A percentile compares a stretch with the other conserved stretches of the same genome.
Conservation (phyloP, 2,329 filamentous ascomycete genomes). For the Aspergillus fructus region DNA sequence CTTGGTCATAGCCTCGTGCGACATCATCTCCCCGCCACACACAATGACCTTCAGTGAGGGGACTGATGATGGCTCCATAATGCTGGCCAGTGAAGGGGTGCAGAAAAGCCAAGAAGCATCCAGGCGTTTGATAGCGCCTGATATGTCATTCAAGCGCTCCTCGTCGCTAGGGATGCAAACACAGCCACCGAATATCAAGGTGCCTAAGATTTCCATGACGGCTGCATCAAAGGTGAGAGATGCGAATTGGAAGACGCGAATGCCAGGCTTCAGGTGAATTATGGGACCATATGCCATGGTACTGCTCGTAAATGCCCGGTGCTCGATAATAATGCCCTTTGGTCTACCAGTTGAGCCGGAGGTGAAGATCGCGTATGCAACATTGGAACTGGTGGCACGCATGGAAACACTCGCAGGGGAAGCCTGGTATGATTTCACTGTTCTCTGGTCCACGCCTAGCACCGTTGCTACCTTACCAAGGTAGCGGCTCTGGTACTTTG, state of each 20-base stretch:
- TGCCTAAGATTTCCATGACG: slow-evolving; percentile 40
- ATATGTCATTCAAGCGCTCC: slow-evolving; percentile 49
- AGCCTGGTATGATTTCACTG: slow-evolving; percentile 30
- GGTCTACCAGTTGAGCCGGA: slow-evolving; percentile 39
- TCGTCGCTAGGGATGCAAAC: slow-evolving; percentile 50
- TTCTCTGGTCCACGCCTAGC: slow-evolving; percentile 29
- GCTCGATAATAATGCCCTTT: slow-evolving; percentile 39
- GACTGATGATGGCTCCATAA: slow-evolving; percentile 40
- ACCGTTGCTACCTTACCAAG: slow-evolving; percentile 28
- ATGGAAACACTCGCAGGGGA: slow-evolving; percentile 18
- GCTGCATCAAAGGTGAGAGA: slow-evolving; percentile 49
- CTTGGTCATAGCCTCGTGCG: slow-evolving; percentile 64
- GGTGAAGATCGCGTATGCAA: slow-evolving; percentile 38
- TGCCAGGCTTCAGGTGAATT: slow-evolving; percentile 22
- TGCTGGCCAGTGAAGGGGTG: slow-evolving; percentile 46
- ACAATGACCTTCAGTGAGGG: slow-evolving; percentile 45
- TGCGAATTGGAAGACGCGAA: slow-evolving; percentile 44
- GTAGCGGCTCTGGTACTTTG: slow-evolving; percentile 32
- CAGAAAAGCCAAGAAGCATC: slow-evolving; percentile 50
- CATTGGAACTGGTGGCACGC: slow-evolving; percentile 17
- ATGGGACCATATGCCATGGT: slow-evolving; percentile 30
- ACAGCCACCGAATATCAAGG: slow-evolving; percentile 45
- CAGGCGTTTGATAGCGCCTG: slow-evolving; percentile 49
- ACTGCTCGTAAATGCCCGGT: slow-evolving; percentile 33
- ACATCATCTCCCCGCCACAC: slow-evolving; percentile 61